Evolutionary conservation across 164 flowering plant species (phyloP), one percentile per base, ranked within the genome.

Genomic region (Tinospora cordifolia): DNA sequence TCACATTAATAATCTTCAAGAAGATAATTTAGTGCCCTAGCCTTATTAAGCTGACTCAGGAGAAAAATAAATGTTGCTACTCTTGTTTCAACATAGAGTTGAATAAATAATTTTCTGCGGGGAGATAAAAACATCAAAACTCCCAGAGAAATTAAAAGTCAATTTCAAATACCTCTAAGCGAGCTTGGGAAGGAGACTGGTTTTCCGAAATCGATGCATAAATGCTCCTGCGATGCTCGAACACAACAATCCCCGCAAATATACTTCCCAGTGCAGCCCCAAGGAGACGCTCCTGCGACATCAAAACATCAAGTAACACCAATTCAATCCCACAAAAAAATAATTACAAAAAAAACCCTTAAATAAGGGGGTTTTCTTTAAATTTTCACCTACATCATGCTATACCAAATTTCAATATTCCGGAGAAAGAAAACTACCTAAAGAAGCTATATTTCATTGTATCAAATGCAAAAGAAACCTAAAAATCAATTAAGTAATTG

Each of bases 221-320:
- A 30, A 89, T 84, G 72, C 76, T 68, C 76, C 74, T 84, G 26
- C 93, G 86, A 39, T 91, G 85, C 82, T 85, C 85, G 21, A 86
- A 83, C 15, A 88, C 85, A 60, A 84, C 59, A 44, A 76, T 70
- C 13, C 88, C 87, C 7, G 85, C 71, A 21, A 86, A 73, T 9
- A 81, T 58, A 64, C 80, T 73, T 62, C 97, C 97, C 65, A 91
- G 75, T 1, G 89, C 87, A 22, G 83, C 86, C 40, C 95, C 95
- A 22, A 91, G 91, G 41, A 91, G 80, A 49, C 93, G 95, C 85
- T 91, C 97, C 97, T 89, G 86, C 79, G 36, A 13, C n/a, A 38
- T 49, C 1, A 38, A 49, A 67, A 25, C 70, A 47, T 25, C 21
- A 51, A n/a, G 26, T 9, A 51, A 30, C 36, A 67, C 51, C 14